Percentiles rank a stretch among this genome's conserved stretches.
Conservation (phyloP, 2,329 filamentous ascomycete species). For the Nigrospora osmanthi region DNA sequence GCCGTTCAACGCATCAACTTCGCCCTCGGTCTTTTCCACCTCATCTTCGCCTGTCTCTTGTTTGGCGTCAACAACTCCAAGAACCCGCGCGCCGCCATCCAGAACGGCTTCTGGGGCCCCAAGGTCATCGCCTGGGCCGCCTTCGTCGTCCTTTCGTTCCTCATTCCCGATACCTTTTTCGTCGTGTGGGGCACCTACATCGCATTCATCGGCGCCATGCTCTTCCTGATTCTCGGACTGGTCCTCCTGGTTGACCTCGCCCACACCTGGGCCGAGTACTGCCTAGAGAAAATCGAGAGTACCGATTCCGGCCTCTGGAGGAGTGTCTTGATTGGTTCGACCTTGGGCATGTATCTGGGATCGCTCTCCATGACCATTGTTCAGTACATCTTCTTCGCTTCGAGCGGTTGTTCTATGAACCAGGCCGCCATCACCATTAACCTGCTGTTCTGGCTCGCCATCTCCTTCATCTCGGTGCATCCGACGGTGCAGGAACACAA, state of each 20-base stretch:
- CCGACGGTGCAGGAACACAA: conserved; percentile 87
- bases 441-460: conserved; percentile 69
- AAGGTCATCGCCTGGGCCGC: conserved; percentile 87
- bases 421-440: conserved; percentile 95
- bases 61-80: conserved; percentile 82
- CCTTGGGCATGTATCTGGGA: conserved; percentile 84
- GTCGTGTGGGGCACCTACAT: conserved; percentile 94
- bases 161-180: conserved; percentile 94
- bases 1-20: conserved; percentile 98
- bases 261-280: conserved; percentile 96
- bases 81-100: conserved; percentile 77
- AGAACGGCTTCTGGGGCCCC: conserved; percentile 99
- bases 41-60: conserved; percentile 75
- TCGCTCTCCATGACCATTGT: conserved; percentile 91
- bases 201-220: conserved; percentile 76
- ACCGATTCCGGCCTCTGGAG: conserved; percentile 82
- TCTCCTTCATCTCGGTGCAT: conserved; percentile 82
- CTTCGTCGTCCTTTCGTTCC: conserved; percentile 83
- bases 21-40: conserved; percentile 87
- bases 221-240: conserved; percentile 88
- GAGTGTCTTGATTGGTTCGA: conserved; percentile 81
- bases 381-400: conserved; percentile 95
- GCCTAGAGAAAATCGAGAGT: conserved; percentile 85
- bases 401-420: conserved; percentile 82
- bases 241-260: conserved; percentile 91